Base-by-base conservation (phyloP, 345 rosid genomes). In the Salix udensis region DNA sequence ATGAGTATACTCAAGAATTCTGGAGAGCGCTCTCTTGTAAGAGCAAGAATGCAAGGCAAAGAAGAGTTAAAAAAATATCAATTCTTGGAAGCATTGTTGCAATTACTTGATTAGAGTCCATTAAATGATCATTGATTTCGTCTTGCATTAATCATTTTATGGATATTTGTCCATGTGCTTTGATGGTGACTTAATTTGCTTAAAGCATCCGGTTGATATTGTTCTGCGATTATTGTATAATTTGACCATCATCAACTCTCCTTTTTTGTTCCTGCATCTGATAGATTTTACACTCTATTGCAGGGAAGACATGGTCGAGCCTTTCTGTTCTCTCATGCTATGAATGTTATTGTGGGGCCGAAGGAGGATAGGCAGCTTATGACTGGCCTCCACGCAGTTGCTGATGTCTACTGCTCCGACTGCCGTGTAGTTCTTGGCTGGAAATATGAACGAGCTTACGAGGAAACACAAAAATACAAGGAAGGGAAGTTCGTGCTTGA, bases 401-500 rank as follows among this genome's bases (percentile, higher is more conserved):
- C 81, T 14, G 81, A 73, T 58, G 81, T 78, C 13, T 67, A 67
- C 67, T 78, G 77, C 68, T 39, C 67, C 6, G 81, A 78, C 60
- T 78, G 77, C 67, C 68, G 21, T 9, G 76, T 55, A 53, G 81
- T 78, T 28, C 73, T 78, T 18, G 81, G 81, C 39, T 78, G 81
- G 81, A 78, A 78, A 67, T 78, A 78, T 42, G 81, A 72, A 67
- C 73, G 76, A 78, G 81, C 68, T 28, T 78, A 72, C 16, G 81
- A 78, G 34, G 74, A 76, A 76, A 58, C 68, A 55, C 76, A 78
- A 18, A 73, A 58, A 36, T 78, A 78, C 68, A 78, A 78, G 24
- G 81, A 78, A 72, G 81, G 81, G 30, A 78, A 73, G 36, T 73
- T 78, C 73, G 58, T 78, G 14, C 81, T 78, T 36, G 81, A 78